Evolutionary conservation across 2,329 filamentous ascomycete genomes (phyloP), one percentile per base, ranked within the genome.

Genomic region (Aureobasidium vineae): DNA sequence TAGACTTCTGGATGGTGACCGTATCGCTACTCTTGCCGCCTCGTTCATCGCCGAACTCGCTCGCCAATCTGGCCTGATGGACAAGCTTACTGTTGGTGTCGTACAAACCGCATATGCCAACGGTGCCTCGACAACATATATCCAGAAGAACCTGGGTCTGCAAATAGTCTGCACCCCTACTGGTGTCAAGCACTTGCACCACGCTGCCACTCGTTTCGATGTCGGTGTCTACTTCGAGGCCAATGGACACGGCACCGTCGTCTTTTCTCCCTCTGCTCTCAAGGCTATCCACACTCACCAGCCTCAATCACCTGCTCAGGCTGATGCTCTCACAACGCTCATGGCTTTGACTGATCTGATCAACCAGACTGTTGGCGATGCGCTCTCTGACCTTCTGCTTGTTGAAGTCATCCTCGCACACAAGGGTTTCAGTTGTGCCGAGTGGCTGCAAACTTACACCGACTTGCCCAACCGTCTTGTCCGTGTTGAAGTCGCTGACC

Each of bases 31-130:
- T 2, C 88, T 99, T 61, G 91, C 92, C 15, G 95, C 95, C 49
- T 91, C 90, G 1, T 99, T 97, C 81, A 92, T 99, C 70, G 91
- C 90, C 43, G 93, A 98, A 70, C 88, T 97, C 38, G 87, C 92
- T 61, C 87, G 88, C 66, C 89, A 88, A 68, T 91, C 92, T 65
- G 91, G 91, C 16, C 85, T 99, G 36, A 83, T 87, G 57, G 86
- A 90, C 33, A 89, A 93, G 69, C 84, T 98, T 70, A 92, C 90
- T 75, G 93, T 98, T 69, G 95, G 94, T 67, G 91, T 99, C 63
- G 90, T 99, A 15, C 95, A 99, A 80, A 99, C 95, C 1, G 95
- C 95, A 23, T 99, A 99, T 76, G 95, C 95, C 77, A 99, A 99
- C 77, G 95, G 95, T 59, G 90, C 94, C 28, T 94, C 91, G 75